phyloP scores from a whole-genome alignment of 176 grass and related monocot species.

The Panicum miliaceum region DNA sequence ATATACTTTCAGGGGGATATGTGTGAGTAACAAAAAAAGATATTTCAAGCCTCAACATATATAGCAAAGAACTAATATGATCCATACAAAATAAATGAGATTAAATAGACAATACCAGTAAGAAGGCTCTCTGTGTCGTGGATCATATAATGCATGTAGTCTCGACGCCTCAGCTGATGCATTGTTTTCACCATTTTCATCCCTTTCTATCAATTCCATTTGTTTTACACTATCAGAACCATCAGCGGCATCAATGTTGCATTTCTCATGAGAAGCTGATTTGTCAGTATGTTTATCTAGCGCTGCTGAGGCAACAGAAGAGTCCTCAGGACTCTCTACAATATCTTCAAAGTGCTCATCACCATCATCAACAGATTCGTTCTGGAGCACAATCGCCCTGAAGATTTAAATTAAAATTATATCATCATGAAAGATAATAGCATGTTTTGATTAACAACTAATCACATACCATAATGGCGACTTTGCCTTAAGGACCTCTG shows the following conservation, averaged over 20 bases:
- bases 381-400: constrained; percentile 81
- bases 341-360: constrained; percentile 94
- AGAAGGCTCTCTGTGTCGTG: constrained; percentile 84
- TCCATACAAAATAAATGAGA: constrained; percentile 28
- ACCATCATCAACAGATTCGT: constrained; percentile 84
- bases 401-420: constrained; percentile 44
- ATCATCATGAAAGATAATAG: constrained; percentile 11
- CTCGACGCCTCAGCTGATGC: constrained; percentile 37
- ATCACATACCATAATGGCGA: constrained; percentile 77
- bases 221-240: constrained; percentile 40
- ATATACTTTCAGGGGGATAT: neutral
- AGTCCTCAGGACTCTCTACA: constrained; percentile 57
- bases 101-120: constrained; percentile 76
- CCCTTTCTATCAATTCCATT: constrained; percentile 19
- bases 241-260: constrained; percentile 49
- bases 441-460: constrained; percentile 11
- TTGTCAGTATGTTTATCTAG: constrained; percentile 35
- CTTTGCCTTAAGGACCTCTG: constrained; percentile 88
- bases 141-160: constrained; percentile 68
- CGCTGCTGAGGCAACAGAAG: constrained; percentile 38
- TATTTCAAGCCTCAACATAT: constrained; percentile 9
- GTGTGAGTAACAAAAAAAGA: constrained; percentile 6
- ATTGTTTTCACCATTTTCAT: constrained; percentile 34
- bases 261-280: constrained; percentile 39
- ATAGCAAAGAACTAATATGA: neutral